These are phyloP conservation scores for Adansonia digitata DNA, from an alignment of 345 rosid species.

Conservation along the genomic window DNA sequence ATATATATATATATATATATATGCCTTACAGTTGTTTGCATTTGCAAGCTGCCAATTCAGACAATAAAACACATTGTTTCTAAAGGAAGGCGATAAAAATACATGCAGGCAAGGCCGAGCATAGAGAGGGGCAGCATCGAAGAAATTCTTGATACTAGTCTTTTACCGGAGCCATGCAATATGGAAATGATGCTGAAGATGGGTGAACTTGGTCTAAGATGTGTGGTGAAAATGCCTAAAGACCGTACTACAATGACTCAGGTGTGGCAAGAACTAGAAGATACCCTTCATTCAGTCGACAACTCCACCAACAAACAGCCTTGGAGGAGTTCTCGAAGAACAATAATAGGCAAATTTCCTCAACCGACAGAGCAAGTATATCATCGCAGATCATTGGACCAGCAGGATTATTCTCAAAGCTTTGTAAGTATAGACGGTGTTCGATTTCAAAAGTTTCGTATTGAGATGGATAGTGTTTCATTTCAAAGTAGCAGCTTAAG, in stretches of 20 bases:
- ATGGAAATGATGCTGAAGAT: conserved; percentile 52
- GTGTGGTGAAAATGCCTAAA: conserved; percentile 39
- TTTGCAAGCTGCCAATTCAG: not conserved
- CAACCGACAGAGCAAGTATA: not conserved
- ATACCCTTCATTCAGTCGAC: conserved; percentile 24
- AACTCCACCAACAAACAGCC: conserved; percentile 10
- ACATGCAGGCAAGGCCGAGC: conserved; percentile 50
- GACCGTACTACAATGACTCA: conserved; percentile 52
- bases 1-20: too few species aligned
- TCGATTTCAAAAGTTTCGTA: conserved; percentile 40
- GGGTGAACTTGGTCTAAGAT: conserved; percentile 49
- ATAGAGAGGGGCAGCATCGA: conserved; percentile 39
- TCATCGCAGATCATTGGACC: conserved; percentile 16
- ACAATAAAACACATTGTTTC: not conserved
- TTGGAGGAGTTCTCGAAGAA: conserved; percentile 6
- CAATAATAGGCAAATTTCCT: not conserved
- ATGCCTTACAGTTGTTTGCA: not conserved
- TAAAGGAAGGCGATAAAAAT: not conserved
- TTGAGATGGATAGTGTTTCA: conserved; percentile 45
- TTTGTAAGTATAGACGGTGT: conserved; percentile 48
- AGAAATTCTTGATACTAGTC: conserved; percentile 48
- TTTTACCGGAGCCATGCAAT: conserved; percentile 44
- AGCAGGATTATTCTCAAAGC: conserved; percentile 31
- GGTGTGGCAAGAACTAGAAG: conserved; percentile 50
- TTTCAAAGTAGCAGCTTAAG: conserved; percentile 35